Percentiles rank a stretch among this genome's conserved stretches.
Evolutionary conservation across 2,329 filamentous ascomycete genomes (phyloP).

Genomic region (Aspergillus glaucus): DNA sequence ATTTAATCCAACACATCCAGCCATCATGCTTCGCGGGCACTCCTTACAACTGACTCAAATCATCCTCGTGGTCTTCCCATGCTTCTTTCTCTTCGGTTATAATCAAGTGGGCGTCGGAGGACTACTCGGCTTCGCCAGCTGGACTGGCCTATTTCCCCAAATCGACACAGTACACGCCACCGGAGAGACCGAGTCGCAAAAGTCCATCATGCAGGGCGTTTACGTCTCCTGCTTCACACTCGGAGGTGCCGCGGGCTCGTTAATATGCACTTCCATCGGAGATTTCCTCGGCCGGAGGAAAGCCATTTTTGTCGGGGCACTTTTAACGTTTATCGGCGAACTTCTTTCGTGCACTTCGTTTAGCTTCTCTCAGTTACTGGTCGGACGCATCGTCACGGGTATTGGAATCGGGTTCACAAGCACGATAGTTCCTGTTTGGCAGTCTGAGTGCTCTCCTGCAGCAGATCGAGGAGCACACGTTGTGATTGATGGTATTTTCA

Average conservation of each 20-base stretch:
- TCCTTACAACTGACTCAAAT: constrained; percentile 3
- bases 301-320: constrained; percentile 49
- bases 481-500: constrained; percentile 46
- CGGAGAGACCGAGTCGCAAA: not conserved
- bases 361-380: constrained; percentile 44
- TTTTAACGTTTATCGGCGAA: constrained; percentile 36
- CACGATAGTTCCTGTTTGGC: constrained; percentile 42
- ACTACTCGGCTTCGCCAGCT: constrained; percentile 3
- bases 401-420: constrained; percentile 48
- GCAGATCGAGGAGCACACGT: constrained; percentile 52
- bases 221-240: not conserved
- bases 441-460: constrained; percentile 43
- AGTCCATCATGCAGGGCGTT: not conserved
- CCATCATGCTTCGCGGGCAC: constrained; percentile 3
- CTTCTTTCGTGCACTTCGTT: constrained; percentile 14
- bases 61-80: constrained; percentile 2
- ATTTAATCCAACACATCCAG: not conserved
- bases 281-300: constrained; percentile 24
- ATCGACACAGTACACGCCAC: not conserved
- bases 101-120: constrained; percentile 6
- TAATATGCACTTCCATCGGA: constrained; percentile 5
- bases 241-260: not conserved
- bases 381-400: constrained; percentile 44
- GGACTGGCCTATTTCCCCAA: not conserved
- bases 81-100: constrained; percentile 3